Percentiles rank a stretch among this genome's conserved stretches.
Conservation (phyloP, 176 grass and related monocot genomes). For the Aegilops tauschii region DNA sequence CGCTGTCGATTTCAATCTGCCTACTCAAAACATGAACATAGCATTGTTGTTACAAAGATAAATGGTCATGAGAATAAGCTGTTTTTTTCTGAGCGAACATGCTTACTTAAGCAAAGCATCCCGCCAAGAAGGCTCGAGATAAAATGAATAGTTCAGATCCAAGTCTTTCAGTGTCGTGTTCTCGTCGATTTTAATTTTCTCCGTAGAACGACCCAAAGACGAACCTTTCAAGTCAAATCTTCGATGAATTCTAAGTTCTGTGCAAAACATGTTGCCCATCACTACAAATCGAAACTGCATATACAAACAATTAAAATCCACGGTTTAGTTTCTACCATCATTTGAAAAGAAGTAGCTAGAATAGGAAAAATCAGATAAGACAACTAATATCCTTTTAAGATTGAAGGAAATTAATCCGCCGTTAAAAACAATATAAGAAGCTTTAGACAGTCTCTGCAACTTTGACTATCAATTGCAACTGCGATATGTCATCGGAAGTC, state of each 20-base stretch:
- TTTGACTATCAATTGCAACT: background rate
- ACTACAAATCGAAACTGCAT: slow-evolving; percentile 95
- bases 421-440: background rate
- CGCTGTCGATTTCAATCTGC: slow-evolving; percentile 85
- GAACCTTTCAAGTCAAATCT: slow-evolving; percentile 99
- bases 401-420: background rate
- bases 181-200: slow-evolving; percentile 97
- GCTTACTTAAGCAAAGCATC: slow-evolving; percentile 84
- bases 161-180: slow-evolving; percentile 97
- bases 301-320: slow-evolving; percentile 7
- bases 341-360: background rate
- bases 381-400: background rate
- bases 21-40: slow-evolving; percentile 35
- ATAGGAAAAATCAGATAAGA: background rate
- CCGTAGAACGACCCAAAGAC: slow-evolving; percentile 80
- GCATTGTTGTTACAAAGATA: background rate
- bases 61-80: background rate
- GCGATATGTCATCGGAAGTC: background rate
- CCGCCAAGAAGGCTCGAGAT: slow-evolving; percentile 97
- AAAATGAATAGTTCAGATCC: slow-evolving; percentile 93
- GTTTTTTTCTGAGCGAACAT: background rate
- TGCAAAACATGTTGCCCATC: slow-evolving; percentile 99
- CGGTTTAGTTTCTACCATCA: background rate
- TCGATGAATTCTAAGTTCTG: slow-evolving; percentile 89
- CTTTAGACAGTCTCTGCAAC: background rate